Percentiles rank a stretch among this genome's conserved stretches.
phyloP scores from a whole-genome alignment of 2,329 filamentous ascomycete genomes.

The Apiospora aurea region DNA sequence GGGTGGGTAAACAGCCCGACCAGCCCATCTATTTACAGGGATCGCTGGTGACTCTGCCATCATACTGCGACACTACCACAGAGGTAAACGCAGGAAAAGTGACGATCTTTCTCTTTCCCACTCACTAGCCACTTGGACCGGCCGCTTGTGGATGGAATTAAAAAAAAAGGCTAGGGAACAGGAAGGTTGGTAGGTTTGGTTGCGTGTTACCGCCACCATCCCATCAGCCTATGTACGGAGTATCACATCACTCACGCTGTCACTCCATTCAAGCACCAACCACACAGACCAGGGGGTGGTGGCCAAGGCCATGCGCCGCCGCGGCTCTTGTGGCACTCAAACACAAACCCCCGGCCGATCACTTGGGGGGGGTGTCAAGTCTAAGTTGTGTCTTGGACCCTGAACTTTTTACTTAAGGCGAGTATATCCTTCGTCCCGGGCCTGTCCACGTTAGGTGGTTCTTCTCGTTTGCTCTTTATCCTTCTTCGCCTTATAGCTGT shows the following conservation, averaged over 20 bases:
- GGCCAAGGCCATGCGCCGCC: constrained; percentile 16
- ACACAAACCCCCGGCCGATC: constrained; percentile 8
- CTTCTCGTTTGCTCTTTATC: background rate
- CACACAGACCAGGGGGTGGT: constrained; percentile 14
- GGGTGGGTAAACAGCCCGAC: background rate
- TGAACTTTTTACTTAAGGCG: constrained; percentile 11
- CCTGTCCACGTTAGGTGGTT: background rate
- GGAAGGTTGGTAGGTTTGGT: constrained; percentile 1
- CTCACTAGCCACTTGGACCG: background rate
- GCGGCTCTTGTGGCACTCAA: constrained; percentile 3
- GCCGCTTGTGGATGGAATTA: background rate
- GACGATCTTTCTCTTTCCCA: background rate
- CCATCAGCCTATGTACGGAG: too few species aligned
- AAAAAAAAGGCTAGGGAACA: constrained; percentile 1
- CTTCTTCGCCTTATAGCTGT: background rate
- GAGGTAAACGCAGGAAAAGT: background rate
- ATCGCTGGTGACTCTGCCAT: background rate
- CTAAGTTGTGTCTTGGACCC: constrained; percentile 14
- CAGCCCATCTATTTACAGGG: constrained; percentile 4
- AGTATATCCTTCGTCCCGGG: background rate
- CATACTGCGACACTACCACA: background rate
- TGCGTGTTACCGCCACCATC: background rate
- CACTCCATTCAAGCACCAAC: background rate
- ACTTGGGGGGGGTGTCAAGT: constrained; percentile 18
- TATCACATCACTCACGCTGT: background rate